Base-by-base conservation (phyloP, 139 green algal species). In the Chlamydomonas incerta region DNA sequence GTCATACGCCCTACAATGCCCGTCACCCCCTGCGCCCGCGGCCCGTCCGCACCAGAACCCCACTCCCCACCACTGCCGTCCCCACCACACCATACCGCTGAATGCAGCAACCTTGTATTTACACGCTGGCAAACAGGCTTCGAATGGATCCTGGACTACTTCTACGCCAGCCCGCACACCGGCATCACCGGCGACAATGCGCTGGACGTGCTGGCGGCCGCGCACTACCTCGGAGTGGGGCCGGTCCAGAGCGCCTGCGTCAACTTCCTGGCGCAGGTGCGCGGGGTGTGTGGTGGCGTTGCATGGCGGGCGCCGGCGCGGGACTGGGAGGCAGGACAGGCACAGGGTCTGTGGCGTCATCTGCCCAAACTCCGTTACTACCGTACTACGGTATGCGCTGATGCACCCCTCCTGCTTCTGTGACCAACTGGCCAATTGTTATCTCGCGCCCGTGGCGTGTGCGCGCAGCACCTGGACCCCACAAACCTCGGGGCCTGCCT, bases 91-190 rank as follows among this genome's bases (percentile, higher is more conserved):
- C 10, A 37, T 8, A 3, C 29, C 17, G 5, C 20, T 5, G 18
- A 29, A 5, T 29, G 5, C 58, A n/a, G 20, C 20, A 11, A 28
- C 9, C 20, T 10, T 17, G 17, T 29, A 29, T 66, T 26, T 34
- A 20, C 62, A 2, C 23, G 62, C 62, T 2, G 14, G 8, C 1
- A 4, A 13, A 5, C 79, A 85, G 79, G 79, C 66, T 85, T 85
- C 26, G 79, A 85, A 31, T 85, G 79, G 79, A 67, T 85, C 47
- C 47, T 85, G 3, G 79, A 75, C n/a, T 85, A 85, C 63, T 75
- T 85, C 20, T 85, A 85, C 63, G 79, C 31, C 33, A 41, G 28
- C 8, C 66, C 65, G 21, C 65, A 58, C 33, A 10, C 46, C 5
- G 21, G 46, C 20, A 29, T 85, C 66, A 35, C 60, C 65, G 35